Evolutionary conservation across 202 grass and related monocot species (phyloP).

Genomic region (Setaria viridis): DNA sequence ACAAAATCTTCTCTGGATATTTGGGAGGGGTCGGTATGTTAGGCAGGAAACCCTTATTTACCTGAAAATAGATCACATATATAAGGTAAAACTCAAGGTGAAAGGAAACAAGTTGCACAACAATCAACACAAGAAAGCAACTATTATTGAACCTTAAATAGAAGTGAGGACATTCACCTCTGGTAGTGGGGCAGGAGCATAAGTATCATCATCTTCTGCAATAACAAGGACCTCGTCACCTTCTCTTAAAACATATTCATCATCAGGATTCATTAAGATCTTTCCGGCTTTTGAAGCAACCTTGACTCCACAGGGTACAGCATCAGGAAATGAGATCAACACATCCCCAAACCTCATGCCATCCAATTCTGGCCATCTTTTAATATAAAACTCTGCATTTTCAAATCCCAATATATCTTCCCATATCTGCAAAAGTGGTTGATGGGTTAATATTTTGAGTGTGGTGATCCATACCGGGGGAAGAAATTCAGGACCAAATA

Average conservation of each 20-base stretch:
- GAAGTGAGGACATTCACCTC: conserved; percentile 58
- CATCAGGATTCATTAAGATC: conserved; percentile 86
- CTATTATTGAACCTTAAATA: conserved; percentile 19
- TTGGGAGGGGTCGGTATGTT: conserved; percentile 78
- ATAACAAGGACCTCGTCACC: conserved; percentile 93
- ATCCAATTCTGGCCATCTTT: conserved; percentile 94
- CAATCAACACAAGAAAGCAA: conserved; percentile 2
- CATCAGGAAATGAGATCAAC: conserved; percentile 90
- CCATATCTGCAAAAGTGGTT: conserved; percentile 81
- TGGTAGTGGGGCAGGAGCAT: conserved; percentile 67
- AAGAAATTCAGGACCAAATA: background rate
- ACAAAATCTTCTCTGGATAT: conserved; percentile 97
- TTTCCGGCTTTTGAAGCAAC: conserved; percentile 78
- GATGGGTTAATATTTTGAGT: conserved; percentile 5
- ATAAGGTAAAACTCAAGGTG: conserved; percentile 27
- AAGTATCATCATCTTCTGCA: conserved; percentile 99
- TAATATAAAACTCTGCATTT: conserved; percentile 97
- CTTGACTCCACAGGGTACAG: conserved; percentile 94
- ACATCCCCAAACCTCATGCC: conserved; percentile 88
- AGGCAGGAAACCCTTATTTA: conserved; percentile 76
- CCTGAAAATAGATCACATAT: conserved; percentile 53
- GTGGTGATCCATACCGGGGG: background rate
- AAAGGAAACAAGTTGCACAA: background rate
- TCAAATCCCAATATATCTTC: conserved; percentile 99
- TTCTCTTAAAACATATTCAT: conserved; percentile 90